A percentile compares a stretch with the other conserved stretches of the same genome.
Evolutionary conservation across 768 basidiomycete genomes (phyloP).

Genomic region (Serendipita indica): DNA sequence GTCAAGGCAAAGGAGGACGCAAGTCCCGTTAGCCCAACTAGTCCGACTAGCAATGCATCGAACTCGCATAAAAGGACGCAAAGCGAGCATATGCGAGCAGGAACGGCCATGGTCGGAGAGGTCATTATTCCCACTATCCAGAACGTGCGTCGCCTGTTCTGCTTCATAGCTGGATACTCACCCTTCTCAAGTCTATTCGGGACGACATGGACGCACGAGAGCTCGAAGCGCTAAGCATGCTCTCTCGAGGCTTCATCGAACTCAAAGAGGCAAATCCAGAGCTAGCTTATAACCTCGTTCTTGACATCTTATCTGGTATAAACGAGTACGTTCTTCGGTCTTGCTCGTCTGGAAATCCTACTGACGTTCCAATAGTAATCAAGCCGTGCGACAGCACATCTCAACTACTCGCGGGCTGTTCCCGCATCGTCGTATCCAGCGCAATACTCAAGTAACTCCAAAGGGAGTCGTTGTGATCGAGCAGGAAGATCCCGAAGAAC

Average conservation of each 20-base stretch:
- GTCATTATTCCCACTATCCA: slow-evolving; percentile 69
- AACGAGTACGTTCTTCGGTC: slow-evolving; percentile 53
- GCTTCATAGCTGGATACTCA: slow-evolving; percentile 3
- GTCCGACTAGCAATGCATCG: slow-evolving; percentile 36
- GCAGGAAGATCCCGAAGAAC: slow-evolving; percentile 36
- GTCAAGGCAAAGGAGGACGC: slow-evolving; percentile 35
- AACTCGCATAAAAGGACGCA: slow-evolving; percentile 31
- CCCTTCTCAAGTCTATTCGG: slow-evolving; percentile 15
- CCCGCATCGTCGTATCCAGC: slow-evolving; percentile 62
- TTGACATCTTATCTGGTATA: slow-evolving; percentile 80
- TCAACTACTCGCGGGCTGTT: slow-evolving; percentile 68
- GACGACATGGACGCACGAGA: slow-evolving; percentile 73
- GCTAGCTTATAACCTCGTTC: slow-evolving; percentile 72
- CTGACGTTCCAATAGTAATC: slow-evolving; percentile 36
- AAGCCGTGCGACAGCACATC: slow-evolving; percentile 65
- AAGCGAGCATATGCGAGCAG: slow-evolving; percentile 51
- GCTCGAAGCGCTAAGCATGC: slow-evolving; percentile 78
- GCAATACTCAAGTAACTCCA: slow-evolving; percentile 74
- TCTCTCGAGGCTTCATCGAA: slow-evolving; percentile 79
- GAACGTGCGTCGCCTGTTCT: slow-evolving; percentile 35
- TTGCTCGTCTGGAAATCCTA: background rate
- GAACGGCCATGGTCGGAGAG: slow-evolving; percentile 58
- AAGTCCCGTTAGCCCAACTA: slow-evolving; percentile 24
- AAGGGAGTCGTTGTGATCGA: slow-evolving; percentile 74
- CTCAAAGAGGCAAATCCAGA: slow-evolving; percentile 70